Percentiles rank a stretch among this genome's conserved stretches.
phyloP scores from a whole-genome alignment of 305 asterid species.

The Fraxinus nigra region DNA sequence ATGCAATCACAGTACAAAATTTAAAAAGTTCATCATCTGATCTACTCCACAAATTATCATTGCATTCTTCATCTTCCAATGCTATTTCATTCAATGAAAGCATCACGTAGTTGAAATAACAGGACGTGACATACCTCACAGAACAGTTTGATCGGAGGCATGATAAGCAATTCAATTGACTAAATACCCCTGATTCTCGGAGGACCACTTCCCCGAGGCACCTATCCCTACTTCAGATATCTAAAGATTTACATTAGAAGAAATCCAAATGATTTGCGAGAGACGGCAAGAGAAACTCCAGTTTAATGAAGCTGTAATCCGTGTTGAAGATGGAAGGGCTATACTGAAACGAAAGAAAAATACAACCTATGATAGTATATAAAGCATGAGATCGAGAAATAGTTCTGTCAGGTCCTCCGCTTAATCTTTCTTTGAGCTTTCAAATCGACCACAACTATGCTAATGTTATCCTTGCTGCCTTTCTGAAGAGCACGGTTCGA shows the following conservation, averaged over 20 bases:
- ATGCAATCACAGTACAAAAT: background rate
- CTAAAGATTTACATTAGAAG: background rate
- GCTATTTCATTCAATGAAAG: background rate
- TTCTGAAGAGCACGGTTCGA: slow-evolving; percentile 39
- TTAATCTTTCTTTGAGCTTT: slow-evolving; percentile 50
- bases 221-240: background rate
- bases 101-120: background rate
- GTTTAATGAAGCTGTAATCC: background rate
- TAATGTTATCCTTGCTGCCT: slow-evolving; percentile 52
- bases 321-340: background rate
- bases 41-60: background rate
- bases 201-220: background rate
- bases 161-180: background rate
- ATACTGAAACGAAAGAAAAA: background rate
- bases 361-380: background rate
- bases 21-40: background rate
- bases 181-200: background rate
- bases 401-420: slow-evolving; percentile 30
- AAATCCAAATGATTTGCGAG: background rate
- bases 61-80: background rate
- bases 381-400: background rate
- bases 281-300: background rate
- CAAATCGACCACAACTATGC: slow-evolving; percentile 48
- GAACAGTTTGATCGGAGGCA: background rate
- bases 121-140: background rate